Evolutionary conservation across 2,329 filamentous ascomycete species (phyloP), one percentile per base, ranked within the genome.

Genomic region (Aspergillus melleus): DNA sequence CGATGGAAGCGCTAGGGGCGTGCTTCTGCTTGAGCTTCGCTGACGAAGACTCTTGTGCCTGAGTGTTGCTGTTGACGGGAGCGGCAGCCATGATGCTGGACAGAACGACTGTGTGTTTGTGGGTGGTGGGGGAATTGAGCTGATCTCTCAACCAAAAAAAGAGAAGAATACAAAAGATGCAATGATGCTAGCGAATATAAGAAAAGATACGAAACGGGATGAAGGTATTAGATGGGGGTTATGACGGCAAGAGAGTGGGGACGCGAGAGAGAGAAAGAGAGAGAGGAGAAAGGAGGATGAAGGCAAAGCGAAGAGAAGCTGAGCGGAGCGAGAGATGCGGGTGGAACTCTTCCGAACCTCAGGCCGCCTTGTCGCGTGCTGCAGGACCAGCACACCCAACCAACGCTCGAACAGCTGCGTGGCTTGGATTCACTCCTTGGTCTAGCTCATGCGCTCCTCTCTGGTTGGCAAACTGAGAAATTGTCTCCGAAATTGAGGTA

Each of bases 1-100:
- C 64, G 55, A 66, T 68, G 29, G 72, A 72, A 59, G 64, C 66
- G 64, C 63, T 86, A 64, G 82, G 72, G 55, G 76, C 79, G 81
- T 86, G 87, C 54, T 75, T 78, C 57, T 73, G 76, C 84, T 90
- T 90, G 83, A 88, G 90, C 79, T 84, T 86, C 64, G 86, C 82
- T 62, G 84, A 82, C 80, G 90, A 90, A 68, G 87, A 82, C 66
- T 90, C 75, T 70, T 83, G 82, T 65, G 82, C 79, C 68, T 84
- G 81, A 66, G 88, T 83, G 78, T 89, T 89, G 75, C 86, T 84
- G 69, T 86, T 81, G 64, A 84, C 76, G 66, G 86, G 73, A 57
- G 86, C 81, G 76, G 91, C 84, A 68, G 76, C 72, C 90, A 92
- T 90, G 61, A 62, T 76, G 71, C 58, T 29, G 8, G 36, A 14